These are phyloP conservation scores for Salisapilia sapeloensis DNA, from an alignment of 352 stramenopile genomes.

Conservation along the genomic window DNA sequence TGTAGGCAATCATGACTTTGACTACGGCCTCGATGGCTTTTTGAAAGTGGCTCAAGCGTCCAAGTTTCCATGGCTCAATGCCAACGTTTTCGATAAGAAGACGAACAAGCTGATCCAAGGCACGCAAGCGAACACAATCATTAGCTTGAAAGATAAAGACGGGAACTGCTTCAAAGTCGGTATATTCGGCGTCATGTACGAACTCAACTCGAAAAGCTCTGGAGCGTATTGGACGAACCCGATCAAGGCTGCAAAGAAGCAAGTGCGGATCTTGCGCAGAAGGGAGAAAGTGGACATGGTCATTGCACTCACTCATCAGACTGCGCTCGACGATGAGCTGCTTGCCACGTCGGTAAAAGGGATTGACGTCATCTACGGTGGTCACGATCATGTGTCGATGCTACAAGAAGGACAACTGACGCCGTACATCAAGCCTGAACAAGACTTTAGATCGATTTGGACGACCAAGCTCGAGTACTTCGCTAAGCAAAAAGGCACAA, in stretches of 20 bases:
- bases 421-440: constrained; percentile 11
- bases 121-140: constrained; percentile 5
- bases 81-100: constrained; percentile 9
- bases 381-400: constrained; percentile 12
- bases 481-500: constrained; percentile 1
- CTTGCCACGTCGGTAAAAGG: constrained; percentile 10
- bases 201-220: constrained; percentile 8
- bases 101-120: constrained; percentile 7
- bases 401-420: constrained; percentile 9
- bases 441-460: constrained; percentile 12
- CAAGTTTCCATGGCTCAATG: constrained; percentile 14
- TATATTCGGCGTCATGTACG: constrained; percentile 14
- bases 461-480: constrained; percentile 9
- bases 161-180: constrained; percentile 10
- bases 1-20: constrained; percentile 15
- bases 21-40: constrained; percentile 14
- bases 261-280: constrained; percentile 4
- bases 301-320: constrained; percentile 12
- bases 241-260: constrained; percentile 7
- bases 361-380: constrained; percentile 11
- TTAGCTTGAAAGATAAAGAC: constrained; percentile 4
- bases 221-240: constrained; percentile 10
- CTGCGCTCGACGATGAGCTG: constrained; percentile 7
- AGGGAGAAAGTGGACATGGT: constrained; percentile 9
- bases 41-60: constrained; percentile 7